These are phyloP conservation scores for Puccinia horiana DNA, from an alignment of 1,284 basidiomycete species.

Conservation along the genomic window DNA sequence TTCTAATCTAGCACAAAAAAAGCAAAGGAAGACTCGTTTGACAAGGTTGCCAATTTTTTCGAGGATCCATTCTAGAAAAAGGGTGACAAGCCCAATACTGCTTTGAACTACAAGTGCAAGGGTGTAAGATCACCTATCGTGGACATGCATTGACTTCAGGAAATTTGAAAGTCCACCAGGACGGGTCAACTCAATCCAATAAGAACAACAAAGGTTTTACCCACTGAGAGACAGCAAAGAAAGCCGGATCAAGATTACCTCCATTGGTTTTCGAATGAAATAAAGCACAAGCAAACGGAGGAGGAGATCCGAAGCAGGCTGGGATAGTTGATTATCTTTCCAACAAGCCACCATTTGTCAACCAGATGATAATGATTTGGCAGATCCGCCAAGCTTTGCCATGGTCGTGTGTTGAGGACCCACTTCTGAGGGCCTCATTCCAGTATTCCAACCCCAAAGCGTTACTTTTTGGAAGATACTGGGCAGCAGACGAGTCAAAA, in stretches of 20 bases:
- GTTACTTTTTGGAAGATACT: neutral
- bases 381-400: neutral
- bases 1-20: no score
- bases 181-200: neutral
- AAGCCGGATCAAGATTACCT: neutral
- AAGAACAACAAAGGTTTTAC: neutral
- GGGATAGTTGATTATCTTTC: neutral
- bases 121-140: neutral
- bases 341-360: neutral
- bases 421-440: no score
- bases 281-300: neutral
- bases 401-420: neutral
- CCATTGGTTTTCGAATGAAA: neutral
- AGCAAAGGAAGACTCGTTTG: neutral
- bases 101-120: neutral
- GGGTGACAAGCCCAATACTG: neutral
- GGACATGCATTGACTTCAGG: neutral
- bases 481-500: neutral
- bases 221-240: neutral
- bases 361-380: conserved; percentile 4
- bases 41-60: neutral
- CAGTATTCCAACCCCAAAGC: neutral
- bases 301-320: neutral
- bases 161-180: neutral
- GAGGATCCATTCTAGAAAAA: neutral